Percentiles rank a stretch among this genome's conserved stretches.
These are phyloP conservation scores for Arthrobotrys sinensis DNA, from an alignment of 2,329 filamentous ascomycete genomes.

Conservation along the genomic window DNA sequence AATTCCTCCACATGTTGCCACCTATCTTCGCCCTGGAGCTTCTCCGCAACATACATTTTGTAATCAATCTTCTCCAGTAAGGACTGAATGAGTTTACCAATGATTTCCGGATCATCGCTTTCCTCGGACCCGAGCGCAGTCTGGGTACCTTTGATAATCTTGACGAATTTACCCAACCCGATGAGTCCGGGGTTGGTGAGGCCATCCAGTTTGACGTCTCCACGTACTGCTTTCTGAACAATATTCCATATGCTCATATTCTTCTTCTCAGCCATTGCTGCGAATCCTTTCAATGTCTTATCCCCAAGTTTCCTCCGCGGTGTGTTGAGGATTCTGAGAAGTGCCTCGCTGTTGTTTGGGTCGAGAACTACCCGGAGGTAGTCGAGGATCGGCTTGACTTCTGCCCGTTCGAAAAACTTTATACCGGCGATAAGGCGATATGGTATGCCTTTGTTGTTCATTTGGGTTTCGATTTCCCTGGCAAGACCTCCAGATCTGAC, in stretches of 20 bases:
- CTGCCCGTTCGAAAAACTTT: conserved; percentile 91
- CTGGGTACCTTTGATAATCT: conserved; percentile 74
- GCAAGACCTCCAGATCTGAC: conserved; percentile 88
- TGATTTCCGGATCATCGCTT: conserved; percentile 63
- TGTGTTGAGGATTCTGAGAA: conserved; percentile 86
- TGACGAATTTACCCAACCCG: conserved; percentile 74
- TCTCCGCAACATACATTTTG: conserved; percentile 80
- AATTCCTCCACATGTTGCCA: conserved; percentile 89
- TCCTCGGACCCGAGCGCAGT: conserved; percentile 72
- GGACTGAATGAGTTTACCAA: conserved; percentile 68
- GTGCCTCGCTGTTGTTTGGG: conserved; percentile 87
- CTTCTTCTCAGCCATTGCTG: conserved; percentile 81
- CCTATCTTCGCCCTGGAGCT: conserved; percentile 86
- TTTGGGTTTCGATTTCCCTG: conserved; percentile 84
- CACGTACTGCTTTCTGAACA: conserved; percentile 73
- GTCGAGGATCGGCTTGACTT: conserved; percentile 89
- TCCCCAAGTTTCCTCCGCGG: conserved; percentile 87
- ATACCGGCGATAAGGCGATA: conserved; percentile 94
- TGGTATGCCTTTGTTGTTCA: conserved; percentile 84
- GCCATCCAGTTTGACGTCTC: conserved; percentile 71
- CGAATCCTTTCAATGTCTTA: conserved; percentile 79
- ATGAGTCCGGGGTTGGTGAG: conserved; percentile 73
- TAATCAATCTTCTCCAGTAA: conserved; percentile 79
- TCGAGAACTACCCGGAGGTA: conserved; percentile 89
- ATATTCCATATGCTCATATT: conserved; percentile 82